Evolutionary conservation across 2,329 filamentous ascomycete species (phyloP), one percentile per base, ranked within the genome.

Genomic region (Penicillium rolfsii): DNA sequence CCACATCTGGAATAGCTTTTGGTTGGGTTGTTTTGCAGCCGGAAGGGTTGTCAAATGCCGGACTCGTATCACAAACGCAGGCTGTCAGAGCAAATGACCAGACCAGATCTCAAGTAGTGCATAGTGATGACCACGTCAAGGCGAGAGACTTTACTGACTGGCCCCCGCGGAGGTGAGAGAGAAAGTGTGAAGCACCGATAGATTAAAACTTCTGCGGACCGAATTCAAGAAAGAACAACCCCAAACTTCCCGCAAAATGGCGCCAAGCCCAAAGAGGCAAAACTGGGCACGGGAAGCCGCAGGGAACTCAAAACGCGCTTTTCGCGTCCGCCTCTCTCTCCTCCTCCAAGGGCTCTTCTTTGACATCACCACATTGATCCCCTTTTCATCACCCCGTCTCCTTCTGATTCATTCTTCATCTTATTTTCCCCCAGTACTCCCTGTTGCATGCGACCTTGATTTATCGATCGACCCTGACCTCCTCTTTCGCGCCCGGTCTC

Each of bases 231-330:
- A 50, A 50, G 48, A 50, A 36, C 28, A 22, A n/a, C 16, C 50
- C 22, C 33, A 52, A 52, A 40, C 38, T 36, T 55, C 38, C 24
- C 24, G 53, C 28, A 24, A 9, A 28, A 22, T 40, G 30, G 45
- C 58, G 54, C 67, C 69, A 68, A 45, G n/a, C 59, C 64, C 2
- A 43, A 65, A 63, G 24, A 60, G 65, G 67, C 45, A 65, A 67
- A 65, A 69, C 58, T 67, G 61, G 54, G 59, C 62, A 64, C 67
- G 63, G 66, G 40, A 55, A 30, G 22, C 61, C 45, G 50, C 48
- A 60, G 57, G n/a, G 49, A 53, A 53, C 61, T 40, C 52, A 60
- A 61, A 70, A 69, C 67, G 67, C 67, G 67, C 64, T 70, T 70
- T 70, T 69, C 67, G 67, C 67, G 67, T 70, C 59, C 52, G 36